phyloP scores from a whole-genome alignment of 2,329 filamentous ascomycete genomes.

The Trichoderma sp. region DNA sequence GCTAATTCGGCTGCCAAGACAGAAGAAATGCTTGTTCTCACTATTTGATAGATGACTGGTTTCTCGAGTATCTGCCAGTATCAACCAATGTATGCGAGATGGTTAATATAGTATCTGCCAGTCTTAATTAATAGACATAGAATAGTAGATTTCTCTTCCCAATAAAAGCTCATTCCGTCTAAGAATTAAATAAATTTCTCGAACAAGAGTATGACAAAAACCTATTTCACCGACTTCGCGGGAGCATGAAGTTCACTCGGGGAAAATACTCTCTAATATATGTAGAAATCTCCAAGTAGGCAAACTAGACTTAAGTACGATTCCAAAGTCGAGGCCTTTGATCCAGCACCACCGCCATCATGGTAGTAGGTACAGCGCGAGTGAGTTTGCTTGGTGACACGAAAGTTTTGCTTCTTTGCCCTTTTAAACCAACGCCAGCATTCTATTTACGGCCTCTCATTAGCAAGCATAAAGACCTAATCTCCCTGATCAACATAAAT shows the following conservation, averaged over 20 bases:
- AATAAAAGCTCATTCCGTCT: not conserved
- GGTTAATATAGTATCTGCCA: not conserved
- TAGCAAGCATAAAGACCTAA: not conserved
- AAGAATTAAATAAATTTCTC: not conserved
- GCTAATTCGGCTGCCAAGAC: not conserved
- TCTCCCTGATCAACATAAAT: not conserved
- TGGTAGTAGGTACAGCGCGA: not conserved
- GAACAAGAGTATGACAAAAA: not conserved
- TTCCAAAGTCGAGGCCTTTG: not conserved
- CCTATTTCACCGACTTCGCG: not conserved
- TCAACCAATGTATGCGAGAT: not conserved
- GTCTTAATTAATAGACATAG: not conserved
- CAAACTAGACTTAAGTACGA: not conserved
- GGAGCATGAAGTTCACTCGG: not conserved
- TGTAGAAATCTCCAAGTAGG: not conserved
- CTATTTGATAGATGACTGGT: not conserved
- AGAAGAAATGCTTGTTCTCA: not conserved
- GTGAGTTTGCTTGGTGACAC: not conserved
- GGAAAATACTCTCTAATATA: not conserved
- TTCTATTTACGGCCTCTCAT: not conserved
- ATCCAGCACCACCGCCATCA: not conserved
- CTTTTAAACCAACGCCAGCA: not conserved
- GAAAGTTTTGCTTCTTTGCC: not conserved
- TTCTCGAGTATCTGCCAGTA: not conserved
- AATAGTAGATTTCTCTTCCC: not conserved